Conservation (phyloP, 495 filamentous ascomycete species). For the Daldinia bambusicola region DNA sequence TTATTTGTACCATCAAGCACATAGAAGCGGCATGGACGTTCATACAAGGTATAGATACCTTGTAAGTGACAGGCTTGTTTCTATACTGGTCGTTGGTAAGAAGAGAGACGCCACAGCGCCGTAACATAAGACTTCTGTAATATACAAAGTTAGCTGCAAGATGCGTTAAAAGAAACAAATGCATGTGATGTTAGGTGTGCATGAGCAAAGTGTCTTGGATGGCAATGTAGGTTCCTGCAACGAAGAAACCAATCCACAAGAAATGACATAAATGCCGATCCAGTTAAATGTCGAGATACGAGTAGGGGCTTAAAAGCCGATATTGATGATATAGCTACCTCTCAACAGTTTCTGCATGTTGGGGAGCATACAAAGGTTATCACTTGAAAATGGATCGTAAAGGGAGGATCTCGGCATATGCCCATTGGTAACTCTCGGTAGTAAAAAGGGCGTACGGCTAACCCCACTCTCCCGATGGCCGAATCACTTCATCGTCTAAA, state of each 20-base stretch:
- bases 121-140: not conserved
- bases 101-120: not conserved
- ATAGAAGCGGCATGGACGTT: too few species aligned
- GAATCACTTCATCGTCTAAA: conserved; percentile 25
- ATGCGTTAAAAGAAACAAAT: too few species aligned
- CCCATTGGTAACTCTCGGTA: conserved; percentile 17
- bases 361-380: not conserved
- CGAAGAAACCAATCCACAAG: not conserved
- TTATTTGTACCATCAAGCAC: not conserved
- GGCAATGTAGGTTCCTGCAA: not conserved
- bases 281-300: not conserved
- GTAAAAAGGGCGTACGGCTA: conserved; percentile 3
- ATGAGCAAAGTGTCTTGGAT: not conserved
- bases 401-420: conserved; percentile 18
- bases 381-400: not conserved
- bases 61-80: too few species aligned
- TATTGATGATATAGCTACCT: not conserved
- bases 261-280: not conserved
- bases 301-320: not conserved
- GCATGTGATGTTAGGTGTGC: not conserved
- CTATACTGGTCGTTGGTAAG: not conserved
- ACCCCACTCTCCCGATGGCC: conserved; percentile 30
- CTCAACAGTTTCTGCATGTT: not conserved
- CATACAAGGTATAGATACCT: too few species aligned
- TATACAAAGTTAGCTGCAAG: too few species aligned